Percentiles rank a stretch among this genome's conserved stretches.
Conservation (phyloP, 345 rosid species). For the Litchi chinensis region DNA sequence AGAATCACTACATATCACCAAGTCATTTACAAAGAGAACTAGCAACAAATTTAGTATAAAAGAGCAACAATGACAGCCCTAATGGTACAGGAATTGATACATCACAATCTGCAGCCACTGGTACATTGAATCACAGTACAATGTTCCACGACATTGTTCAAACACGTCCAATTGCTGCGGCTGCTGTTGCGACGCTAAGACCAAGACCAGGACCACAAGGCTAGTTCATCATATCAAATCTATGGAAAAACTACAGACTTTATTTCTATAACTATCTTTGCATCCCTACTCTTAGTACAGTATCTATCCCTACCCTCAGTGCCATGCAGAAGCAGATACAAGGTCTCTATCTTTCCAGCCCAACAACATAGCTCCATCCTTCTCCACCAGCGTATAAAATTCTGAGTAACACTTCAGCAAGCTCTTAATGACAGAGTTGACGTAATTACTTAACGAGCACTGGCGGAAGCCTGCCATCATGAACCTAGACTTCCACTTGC, state of each 20-base stretch:
- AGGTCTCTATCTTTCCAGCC: slow-evolving; percentile 70
- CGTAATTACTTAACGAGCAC: slow-evolving; percentile 53
- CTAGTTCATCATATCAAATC: neutral
- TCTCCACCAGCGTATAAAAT: slow-evolving; percentile 55
- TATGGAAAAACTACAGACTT: slow-evolving; percentile 8
- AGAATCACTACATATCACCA: neutral
- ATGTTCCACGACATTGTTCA: neutral
- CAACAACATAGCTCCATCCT: slow-evolving; percentile 65
- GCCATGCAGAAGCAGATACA: slow-evolving; percentile 78
- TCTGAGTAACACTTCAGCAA: slow-evolving; percentile 54
- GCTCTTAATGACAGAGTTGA: slow-evolving; percentile 55
- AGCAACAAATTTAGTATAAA: neutral
- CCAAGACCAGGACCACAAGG: neutral
- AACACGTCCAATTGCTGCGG: neutral
- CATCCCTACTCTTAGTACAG: slow-evolving; percentile 31
- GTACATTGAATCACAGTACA: neutral
- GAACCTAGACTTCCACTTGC: slow-evolving; percentile 78
- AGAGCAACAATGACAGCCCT: neutral
- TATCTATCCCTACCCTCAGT: slow-evolving; percentile 21
- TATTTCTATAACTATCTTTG: slow-evolving; percentile 8
- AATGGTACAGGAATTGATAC: neutral
- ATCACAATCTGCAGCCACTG: neutral
- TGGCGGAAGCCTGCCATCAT: slow-evolving; percentile 72
- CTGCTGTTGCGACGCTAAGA: neutral
- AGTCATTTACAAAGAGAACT: neutral